phyloP scores from a whole-genome alignment of 306 rosid species.

The Ochetophila trinervis region DNA sequence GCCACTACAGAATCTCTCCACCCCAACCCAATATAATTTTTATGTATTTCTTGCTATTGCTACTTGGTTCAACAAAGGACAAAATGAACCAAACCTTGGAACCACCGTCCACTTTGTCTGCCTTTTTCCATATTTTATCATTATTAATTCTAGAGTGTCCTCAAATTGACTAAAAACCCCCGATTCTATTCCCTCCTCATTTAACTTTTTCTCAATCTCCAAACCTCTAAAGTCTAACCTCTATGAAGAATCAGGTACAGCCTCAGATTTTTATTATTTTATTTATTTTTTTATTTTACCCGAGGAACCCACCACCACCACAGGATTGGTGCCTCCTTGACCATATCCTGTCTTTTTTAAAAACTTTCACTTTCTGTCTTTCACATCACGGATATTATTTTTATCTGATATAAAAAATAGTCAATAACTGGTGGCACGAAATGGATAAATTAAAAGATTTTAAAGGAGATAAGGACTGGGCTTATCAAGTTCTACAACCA shows the following conservation, averaged over 20 bases:
- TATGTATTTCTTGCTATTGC: not conserved
- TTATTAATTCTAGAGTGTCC: constrained; percentile 1
- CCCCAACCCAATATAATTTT: not conserved
- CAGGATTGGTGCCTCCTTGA: constrained; percentile 16
- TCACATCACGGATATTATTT: constrained; percentile 18
- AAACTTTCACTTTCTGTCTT: too few relatives aligned
- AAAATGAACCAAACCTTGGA: constrained; percentile 23
- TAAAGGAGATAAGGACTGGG: constrained; percentile 46
- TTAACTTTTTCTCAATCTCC: not conserved
- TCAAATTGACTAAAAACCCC: not conserved
- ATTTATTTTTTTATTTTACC: too few relatives aligned
- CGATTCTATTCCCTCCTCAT: not conserved
- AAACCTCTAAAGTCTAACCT: not conserved
- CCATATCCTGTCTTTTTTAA: constrained; percentile 16
- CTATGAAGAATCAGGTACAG: too few relatives aligned
- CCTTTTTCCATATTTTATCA: not conserved
- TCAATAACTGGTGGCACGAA: constrained; percentile 42
- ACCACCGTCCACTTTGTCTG: constrained; percentile 29
- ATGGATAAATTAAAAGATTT: constrained; percentile 35
- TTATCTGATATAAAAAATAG: not conserved
- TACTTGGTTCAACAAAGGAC: not conserved
- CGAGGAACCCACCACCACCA: not conserved
- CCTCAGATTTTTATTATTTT: not conserved
- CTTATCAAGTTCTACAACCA: constrained; percentile 45
- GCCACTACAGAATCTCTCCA: constrained; percentile 15